Conservation (phyloP, 208 protist species). For the Trypanosoma theileri region DNA sequence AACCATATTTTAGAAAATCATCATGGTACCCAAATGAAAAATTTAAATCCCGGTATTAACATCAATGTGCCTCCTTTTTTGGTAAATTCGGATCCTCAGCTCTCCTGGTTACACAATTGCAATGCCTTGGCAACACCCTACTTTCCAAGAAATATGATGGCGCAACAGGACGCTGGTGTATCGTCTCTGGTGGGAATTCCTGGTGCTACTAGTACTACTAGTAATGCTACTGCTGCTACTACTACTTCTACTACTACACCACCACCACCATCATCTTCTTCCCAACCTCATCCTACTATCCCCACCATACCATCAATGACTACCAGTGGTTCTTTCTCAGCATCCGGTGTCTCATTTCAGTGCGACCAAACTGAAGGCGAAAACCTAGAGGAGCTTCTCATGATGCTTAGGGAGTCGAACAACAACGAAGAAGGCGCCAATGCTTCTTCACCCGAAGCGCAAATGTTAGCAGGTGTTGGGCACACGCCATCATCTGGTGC, state of each 20-base stretch:
- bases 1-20: constrained; percentile 8
- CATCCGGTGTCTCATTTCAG: background rate
- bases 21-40: background rate
- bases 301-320: background rate
- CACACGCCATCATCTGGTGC: background rate
- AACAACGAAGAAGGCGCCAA: background rate
- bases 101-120: background rate
- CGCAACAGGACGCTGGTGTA: background rate
- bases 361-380: background rate
- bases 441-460: background rate
- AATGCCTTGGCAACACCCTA: background rate
- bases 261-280: too few species aligned
- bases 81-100: background rate
- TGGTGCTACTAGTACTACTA: too few species aligned
- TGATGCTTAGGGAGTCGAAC: background rate
- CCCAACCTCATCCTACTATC: too few species aligned
- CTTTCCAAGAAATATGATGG: background rate
- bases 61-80: constrained; percentile 6
- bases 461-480: background rate
- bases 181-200: background rate
- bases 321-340: background rate
- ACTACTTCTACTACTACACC: too few species aligned
- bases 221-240: too few species aligned
- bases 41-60: background rate
- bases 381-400: constrained; percentile 10